Conservation (phyloP, 345 rosid species). For the Eucalyptus viminalis region DNA sequence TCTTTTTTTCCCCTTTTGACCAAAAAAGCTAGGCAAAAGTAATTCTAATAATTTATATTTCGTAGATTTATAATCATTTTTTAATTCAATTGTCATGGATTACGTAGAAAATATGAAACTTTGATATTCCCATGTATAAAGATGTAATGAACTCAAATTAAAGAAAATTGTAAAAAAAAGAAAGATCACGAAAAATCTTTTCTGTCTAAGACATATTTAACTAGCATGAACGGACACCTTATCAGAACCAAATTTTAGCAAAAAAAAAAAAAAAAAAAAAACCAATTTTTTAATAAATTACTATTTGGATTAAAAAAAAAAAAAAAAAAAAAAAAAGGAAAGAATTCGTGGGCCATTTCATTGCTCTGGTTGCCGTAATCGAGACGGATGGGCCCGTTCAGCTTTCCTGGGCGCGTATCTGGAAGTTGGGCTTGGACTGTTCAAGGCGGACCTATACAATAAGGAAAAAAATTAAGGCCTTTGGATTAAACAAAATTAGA, state of each 20-base stretch:
- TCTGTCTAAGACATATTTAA: too few relatives aligned
- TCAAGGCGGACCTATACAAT: too few relatives aligned
- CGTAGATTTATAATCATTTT: neutral
- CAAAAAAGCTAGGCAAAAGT: neutral
- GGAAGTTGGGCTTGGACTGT: neutral
- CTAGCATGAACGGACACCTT: too few relatives aligned
- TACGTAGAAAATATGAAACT: neutral
- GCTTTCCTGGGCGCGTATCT: neutral
- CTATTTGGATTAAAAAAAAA: neutral
- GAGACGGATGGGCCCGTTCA: neutral
- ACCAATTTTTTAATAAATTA: too few relatives aligned
- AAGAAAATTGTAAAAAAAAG: too few relatives aligned
- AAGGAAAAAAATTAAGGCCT: neutral
- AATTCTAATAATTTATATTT: neutral
- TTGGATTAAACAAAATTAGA: neutral
- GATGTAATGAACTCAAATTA: neutral
- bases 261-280: too few relatives aligned
- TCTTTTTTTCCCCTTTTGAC: neutral
- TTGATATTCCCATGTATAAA: neutral
- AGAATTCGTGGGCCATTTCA: neutral
- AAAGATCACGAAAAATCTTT: too few relatives aligned
- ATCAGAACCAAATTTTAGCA: too few relatives aligned
- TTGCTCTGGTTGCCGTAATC: neutral
- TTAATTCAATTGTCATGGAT: neutral
- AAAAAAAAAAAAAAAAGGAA: neutral